A percentile compares a stretch with the other conserved stretches of the same genome.
Conservation (phyloP, 352 stramenopile genomes). For the Elongisporangium senticosum region DNA sequence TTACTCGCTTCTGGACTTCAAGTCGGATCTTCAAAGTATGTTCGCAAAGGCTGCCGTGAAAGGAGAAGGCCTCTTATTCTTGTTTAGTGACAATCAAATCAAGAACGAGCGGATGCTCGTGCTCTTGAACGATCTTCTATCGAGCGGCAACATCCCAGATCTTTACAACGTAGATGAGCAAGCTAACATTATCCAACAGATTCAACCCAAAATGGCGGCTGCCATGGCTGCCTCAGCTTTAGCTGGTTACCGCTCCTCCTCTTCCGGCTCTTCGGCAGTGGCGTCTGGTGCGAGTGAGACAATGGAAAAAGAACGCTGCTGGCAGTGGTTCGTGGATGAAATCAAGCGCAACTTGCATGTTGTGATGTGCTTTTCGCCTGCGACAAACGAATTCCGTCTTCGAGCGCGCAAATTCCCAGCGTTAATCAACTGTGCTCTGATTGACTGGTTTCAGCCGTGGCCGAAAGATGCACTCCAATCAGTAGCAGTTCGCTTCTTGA, state of each 20-base stretch:
- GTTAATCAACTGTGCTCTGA: constrained; percentile 91
- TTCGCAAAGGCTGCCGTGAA: constrained; percentile 90
- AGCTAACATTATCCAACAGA: constrained; percentile 83
- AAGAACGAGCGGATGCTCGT: constrained; percentile 95
- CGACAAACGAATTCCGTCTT: constrained; percentile 83
- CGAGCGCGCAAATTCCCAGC: constrained; percentile 91
- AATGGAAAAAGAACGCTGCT: constrained; percentile 90
- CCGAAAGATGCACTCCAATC: constrained; percentile 88
- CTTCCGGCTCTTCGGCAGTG: not conserved
- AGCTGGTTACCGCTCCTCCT: constrained; percentile 4
- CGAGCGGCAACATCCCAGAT: constrained; percentile 89
- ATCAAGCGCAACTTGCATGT: constrained; percentile 93
- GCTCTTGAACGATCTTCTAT: constrained; percentile 92
- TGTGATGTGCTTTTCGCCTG: constrained; percentile 92
- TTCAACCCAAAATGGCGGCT: constrained; percentile 82
- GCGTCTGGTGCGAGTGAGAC: constrained; percentile 26
- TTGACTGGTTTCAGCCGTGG: constrained; percentile 93
- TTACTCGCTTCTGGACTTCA: constrained; percentile 92
- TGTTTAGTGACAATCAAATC: constrained; percentile 92
- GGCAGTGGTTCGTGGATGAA: constrained; percentile 88
- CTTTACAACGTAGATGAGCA: constrained; percentile 91
- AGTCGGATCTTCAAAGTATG: constrained; percentile 91
- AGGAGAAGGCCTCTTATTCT: constrained; percentile 87
- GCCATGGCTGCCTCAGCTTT: constrained; percentile 20
- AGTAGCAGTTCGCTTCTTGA: constrained; percentile 84